These are phyloP conservation scores for Monosporozyma unispora DNA, from an alignment of 805 yeast species.

Conservation along the genomic window DNA sequence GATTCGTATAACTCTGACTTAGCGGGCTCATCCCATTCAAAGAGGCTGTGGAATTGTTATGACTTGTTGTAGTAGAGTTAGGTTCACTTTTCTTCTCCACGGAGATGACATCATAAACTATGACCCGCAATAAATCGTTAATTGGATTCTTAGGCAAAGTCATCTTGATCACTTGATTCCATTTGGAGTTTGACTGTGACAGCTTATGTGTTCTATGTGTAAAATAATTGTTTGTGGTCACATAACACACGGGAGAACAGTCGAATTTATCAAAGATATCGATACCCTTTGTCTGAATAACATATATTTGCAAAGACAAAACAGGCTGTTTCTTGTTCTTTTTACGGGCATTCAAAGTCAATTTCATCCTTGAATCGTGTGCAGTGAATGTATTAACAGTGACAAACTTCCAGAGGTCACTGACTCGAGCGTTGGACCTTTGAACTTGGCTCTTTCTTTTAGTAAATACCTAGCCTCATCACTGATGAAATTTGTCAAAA, in stretches of 20 bases:
- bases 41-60: not conserved
- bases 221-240: conserved; percentile 20
- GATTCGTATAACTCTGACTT: not conserved
- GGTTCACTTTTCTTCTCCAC: conserved; percentile 2
- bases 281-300: conserved; percentile 18
- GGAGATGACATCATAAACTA: conserved; percentile 24
- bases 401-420: not conserved
- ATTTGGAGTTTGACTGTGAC: conserved; percentile 16
- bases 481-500: not conserved
- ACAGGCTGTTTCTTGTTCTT: conserved; percentile 4
- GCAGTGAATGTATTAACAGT: not conserved
- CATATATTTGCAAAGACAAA: conserved; percentile 16
- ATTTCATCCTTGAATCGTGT: not conserved
- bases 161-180: conserved; percentile 24
- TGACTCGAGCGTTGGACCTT: not conserved
- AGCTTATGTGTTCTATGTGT: conserved; percentile 18
- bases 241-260: conserved; percentile 25
- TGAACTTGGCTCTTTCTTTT: not conserved
- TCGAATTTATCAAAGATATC: conserved; percentile 19
- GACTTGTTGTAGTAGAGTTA: not conserved
- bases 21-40: not conserved
- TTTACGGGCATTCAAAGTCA: not conserved
- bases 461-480: not conserved
- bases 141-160: conserved; percentile 21
- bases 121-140: conserved; percentile 22